Conservation (phyloP, 495 filamentous ascomycete genomes). For the Aspergillus indologenus region DNA sequence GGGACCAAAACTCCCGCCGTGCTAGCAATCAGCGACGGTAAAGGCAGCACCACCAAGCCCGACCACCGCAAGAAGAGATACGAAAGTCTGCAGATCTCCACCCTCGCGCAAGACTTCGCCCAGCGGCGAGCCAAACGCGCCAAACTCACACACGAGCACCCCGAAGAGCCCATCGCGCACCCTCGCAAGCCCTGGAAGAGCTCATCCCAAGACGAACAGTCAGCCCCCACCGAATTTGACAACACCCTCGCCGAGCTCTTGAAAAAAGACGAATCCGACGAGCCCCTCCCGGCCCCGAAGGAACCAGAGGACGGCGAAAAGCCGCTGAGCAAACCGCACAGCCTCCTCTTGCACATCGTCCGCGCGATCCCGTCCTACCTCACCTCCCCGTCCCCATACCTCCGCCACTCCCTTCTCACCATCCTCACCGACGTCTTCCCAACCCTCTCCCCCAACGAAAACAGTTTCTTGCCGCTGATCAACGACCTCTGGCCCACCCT, state of each 20-base stretch:
- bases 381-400: conserved; percentile 72
- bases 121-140: conserved; percentile 37
- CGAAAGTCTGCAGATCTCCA: conserved; percentile 34
- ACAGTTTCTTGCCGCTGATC: conserved; percentile 80
- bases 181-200: conserved; percentile 39
- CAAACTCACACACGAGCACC: conserved; percentile 28
- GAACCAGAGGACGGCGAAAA: conserved; percentile 54
- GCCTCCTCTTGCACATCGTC: conserved; percentile 64
- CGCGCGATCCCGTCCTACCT: conserved; percentile 78
- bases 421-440: conserved; percentile 68
- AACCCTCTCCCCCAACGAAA: conserved; percentile 67
- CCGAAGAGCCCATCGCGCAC: conserved; percentile 30
- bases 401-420: conserved; percentile 72
- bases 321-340: conserved; percentile 53
- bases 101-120: conserved; percentile 36
- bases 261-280: conserved; percentile 35
- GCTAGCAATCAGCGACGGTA: conserved; percentile 41
- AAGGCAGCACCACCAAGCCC: conserved; percentile 19
- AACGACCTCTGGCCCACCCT: conserved; percentile 87
- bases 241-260: conserved; percentile 32
- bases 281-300: conserved; percentile 39
- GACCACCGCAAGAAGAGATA: conserved; percentile 42
- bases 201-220: conserved; percentile 25
- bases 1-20: conserved; percentile 64
- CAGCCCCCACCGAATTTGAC: conserved; percentile 27